Base-by-base conservation (phyloP, 805 yeast genomes). In the Candida silvatica region DNA sequence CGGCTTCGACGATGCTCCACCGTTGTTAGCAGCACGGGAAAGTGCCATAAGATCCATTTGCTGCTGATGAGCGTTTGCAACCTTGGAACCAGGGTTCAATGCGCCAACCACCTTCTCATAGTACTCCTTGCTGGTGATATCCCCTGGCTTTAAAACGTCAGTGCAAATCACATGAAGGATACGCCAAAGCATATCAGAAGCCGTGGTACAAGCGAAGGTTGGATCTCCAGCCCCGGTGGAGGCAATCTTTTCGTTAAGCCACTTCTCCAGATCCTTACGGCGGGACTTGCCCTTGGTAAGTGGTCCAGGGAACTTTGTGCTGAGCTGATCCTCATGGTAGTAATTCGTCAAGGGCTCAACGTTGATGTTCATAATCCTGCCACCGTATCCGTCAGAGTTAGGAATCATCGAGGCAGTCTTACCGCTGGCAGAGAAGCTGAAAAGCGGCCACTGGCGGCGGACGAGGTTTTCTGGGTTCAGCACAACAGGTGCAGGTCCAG, bases 371-470 rank as follows among this genome's bases (percentile, higher is more conserved):
- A 52, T 47, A 27, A 47, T 46, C 8, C 54, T 48, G 32, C 47
- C 53, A 11, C 58, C 59, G 39, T 54, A 61, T n/a, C 59, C 56
- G 45, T 55, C 51, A 24, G 61, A 54, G 2, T 59, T 44, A 5
- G 78, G 74, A 29, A 73, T 49, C 37, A 68, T 61, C 25, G 62
- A 62, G 3, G 69, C 66, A 15, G 71, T 47, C 31, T 61, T 67
- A 5, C 59, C 54, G n/a, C 32, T 31, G 3, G 74, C 63, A 19
- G 74, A 63, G 81, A 92, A 86, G 38, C 69, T 65, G 51, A 84
- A 80, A 23, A 86, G 51, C 0, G 95, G 94, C 57, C 80, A 81
- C 50, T 83, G 94, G 36, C 81, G 65, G 31, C 61, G 56, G 17
- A 66, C 55, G 34, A 80, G 54, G 17, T 75, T 70, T 34, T 69